Base-by-base conservation (phyloP, 2,329 filamentous ascomycete species). In the Penicillium frequentans region DNA sequence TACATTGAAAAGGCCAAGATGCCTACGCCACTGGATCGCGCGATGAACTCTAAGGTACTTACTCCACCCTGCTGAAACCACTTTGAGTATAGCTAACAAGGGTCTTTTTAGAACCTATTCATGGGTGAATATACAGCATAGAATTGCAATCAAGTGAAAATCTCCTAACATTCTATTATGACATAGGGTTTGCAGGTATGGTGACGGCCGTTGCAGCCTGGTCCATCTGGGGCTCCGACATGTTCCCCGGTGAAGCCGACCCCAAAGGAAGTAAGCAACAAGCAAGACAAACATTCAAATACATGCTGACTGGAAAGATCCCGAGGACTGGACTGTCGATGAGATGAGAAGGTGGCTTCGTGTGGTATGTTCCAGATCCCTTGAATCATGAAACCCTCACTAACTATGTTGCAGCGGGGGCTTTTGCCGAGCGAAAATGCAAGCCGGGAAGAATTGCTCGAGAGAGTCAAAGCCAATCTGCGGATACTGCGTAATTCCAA, bases 311-410 rank as follows among this genome's bases (percentile, higher is more conserved):
- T 6, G 19, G 29, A 27, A 26, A 87, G 86, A 88, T 61, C 86
- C 87, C 3, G 80, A 84, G 43, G 79, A 74, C 10, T 98, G 93
- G 93, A 91, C 90, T 0, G 81, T 82, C 55, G 88, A 91, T 48
- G 91, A 98, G 69, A 80, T 96, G 74, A 82, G 86, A 59, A 81
- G 87, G 68, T 98, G 93, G 92, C 79, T 98, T 50, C 85, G 86
- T 46, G 85, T 84, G 67, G 93, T 96, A 83, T 76, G 88, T 80
- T 42, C 29, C 49, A 13, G 9, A 31, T 27, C 24, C 24, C 24
- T 21, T 26, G n/a, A 26, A 8, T 13, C 19, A 5, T 27, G 35
- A 35, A 45, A 53, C 13, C 24, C 33, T 49, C 43, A 39, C 39
- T 54, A 43, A 56, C 54, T 56, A 45, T 49, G 29, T 19, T 14